Percentiles rank a stretch among this genome's conserved stretches.
These are phyloP conservation scores for Pseudopediastrum boryanum DNA, from an alignment of 139 green algal genomes.

Conservation along the genomic window DNA sequence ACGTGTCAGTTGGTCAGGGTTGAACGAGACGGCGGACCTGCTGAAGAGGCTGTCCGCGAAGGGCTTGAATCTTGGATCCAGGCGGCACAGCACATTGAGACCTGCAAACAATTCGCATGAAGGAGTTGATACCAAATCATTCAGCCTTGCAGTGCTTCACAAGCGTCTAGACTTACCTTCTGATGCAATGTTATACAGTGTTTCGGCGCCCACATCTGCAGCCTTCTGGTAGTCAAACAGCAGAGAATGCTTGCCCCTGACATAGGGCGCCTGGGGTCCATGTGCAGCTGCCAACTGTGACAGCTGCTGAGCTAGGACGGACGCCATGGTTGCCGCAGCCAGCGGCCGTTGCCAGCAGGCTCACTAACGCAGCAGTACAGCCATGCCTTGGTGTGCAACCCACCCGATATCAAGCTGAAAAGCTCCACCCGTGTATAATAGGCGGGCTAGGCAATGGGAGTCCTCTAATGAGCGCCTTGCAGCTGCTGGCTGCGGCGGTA, in stretches of 20 bases:
- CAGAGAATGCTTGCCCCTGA: conserved; percentile 49
- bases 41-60: conserved; percentile 80
- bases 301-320: conserved; percentile 37
- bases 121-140: neutral
- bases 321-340: conserved; percentile 35
- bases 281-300: conserved; percentile 12
- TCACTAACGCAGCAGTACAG: too few species aligned
- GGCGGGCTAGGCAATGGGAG: too few species aligned
- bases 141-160: neutral
- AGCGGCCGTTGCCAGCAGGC: too few species aligned
- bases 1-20: conserved; percentile 66
- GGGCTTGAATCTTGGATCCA: conserved; percentile 71
- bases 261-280: conserved; percentile 8
- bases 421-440: too few species aligned
- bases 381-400: too few species aligned
- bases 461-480: too few species aligned
- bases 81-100: conserved; percentile 69
- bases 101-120: conserved; percentile 58
- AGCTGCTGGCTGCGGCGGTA: too few species aligned
- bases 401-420: too few species aligned
- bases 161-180: conserved; percentile 35
- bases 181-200: conserved; percentile 50
- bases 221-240: conserved; percentile 65
- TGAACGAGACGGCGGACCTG: conserved; percentile 39
- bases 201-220: conserved; percentile 66